Conservation (phyloP, 2,329 filamentous ascomycete species). For the Colletotrichum musae region DNA sequence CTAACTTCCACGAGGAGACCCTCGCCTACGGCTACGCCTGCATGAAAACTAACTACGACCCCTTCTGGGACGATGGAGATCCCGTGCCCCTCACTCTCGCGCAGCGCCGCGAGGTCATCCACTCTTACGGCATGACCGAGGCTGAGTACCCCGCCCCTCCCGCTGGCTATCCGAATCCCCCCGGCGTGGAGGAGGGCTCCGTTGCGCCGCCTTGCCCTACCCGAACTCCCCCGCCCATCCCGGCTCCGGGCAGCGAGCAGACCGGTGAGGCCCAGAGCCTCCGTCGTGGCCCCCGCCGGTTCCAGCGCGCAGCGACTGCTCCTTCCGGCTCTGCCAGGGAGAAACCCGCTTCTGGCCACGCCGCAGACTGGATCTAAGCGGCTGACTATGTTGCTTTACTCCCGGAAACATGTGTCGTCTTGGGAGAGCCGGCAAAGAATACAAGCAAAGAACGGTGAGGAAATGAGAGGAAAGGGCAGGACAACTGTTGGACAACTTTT, state of each 20-base stretch:
- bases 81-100: slow-evolving; percentile 23
- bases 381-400: neutral
- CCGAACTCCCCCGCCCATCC: slow-evolving; percentile 13
- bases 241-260: neutral
- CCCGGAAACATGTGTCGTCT: no score
- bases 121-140: slow-evolving; percentile 22
- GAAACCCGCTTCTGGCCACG: slow-evolving; percentile 35
- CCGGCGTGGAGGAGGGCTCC: slow-evolving; percentile 17
- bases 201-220: slow-evolving; percentile 27
- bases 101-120: slow-evolving; percentile 28
- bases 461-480: neutral
- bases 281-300: slow-evolving; percentile 30
- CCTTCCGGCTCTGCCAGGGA: slow-evolving; percentile 20
- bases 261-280: slow-evolving; percentile 15
- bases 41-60: slow-evolving; percentile 17
- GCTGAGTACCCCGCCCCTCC: slow-evolving; percentile 31
- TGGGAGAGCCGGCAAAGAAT: neutral
- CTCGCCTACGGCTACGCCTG: slow-evolving; percentile 32
- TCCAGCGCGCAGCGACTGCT: slow-evolving; percentile 33
- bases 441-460: neutral
- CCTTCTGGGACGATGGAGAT: slow-evolving; percentile 8
- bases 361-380: slow-evolving; percentile 33
- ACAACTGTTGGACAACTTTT: no score
- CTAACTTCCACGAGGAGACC: slow-evolving; percentile 28
- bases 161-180: slow-evolving; percentile 22